These are phyloP conservation scores for Pestalotiopsis sp. DNA, from an alignment of 2,329 filamentous ascomycete species.

Conservation along the genomic window DNA sequence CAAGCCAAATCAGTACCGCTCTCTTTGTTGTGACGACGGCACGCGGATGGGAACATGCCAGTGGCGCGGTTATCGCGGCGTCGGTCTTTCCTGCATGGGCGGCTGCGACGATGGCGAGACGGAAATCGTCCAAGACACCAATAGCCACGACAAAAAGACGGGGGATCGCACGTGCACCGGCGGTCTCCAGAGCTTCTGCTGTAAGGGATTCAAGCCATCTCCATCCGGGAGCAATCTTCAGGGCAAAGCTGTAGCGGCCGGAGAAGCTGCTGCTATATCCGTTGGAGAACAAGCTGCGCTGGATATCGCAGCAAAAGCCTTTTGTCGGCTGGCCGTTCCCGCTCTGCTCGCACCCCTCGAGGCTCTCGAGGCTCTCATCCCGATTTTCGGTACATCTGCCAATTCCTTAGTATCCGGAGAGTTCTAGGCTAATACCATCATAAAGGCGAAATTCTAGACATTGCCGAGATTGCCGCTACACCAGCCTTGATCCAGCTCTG, in stretches of 20 bases:
- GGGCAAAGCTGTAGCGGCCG: conserved; percentile 23
- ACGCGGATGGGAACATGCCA: conserved; percentile 25
- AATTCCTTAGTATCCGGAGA: neutral
- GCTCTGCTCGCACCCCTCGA: conserved; percentile 23
- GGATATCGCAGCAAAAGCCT: conserved; percentile 35
- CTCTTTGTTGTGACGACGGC: conserved; percentile 28
- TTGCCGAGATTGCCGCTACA: conserved; percentile 13
- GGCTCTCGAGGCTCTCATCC: conserved; percentile 24
- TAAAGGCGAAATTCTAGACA: conserved; percentile 16
- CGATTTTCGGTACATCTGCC: conserved; percentile 16
- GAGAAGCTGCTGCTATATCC: conserved; percentile 25
- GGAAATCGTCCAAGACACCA: conserved; percentile 29
- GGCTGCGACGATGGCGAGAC: conserved; percentile 32
- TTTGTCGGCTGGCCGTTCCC: conserved; percentile 34
- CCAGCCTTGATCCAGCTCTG: conserved; percentile 30
- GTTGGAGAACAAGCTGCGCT: conserved; percentile 30
- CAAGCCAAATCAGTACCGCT: conserved; percentile 23
- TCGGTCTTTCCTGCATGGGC: conserved; percentile 27
- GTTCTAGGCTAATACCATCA: conserved; percentile 19
- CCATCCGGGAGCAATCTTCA: conserved; percentile 20
- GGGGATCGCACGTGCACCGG: conserved; percentile 32
- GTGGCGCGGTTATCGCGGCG: conserved; percentile 29
- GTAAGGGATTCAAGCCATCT: conserved; percentile 30
- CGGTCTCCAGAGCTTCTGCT: conserved; percentile 30
- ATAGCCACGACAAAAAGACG: conserved; percentile 26